Conservation (phyloP, 495 filamentous ascomycete genomes). For the Sabuloglossum arenarium region DNA sequence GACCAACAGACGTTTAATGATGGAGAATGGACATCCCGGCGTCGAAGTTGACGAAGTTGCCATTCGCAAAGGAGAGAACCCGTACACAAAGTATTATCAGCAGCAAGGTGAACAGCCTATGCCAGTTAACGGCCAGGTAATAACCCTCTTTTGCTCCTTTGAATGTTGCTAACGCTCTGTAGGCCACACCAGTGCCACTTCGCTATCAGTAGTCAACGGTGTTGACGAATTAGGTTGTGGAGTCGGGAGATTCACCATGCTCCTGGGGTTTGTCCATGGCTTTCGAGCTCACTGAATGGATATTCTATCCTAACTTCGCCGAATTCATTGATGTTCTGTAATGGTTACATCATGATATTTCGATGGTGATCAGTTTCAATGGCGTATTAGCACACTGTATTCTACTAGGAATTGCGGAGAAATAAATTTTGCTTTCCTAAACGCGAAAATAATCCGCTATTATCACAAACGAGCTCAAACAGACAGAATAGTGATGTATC, state of each 20-base stretch:
- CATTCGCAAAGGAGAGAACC: slow-evolving; percentile 37
- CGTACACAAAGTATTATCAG: slow-evolving; percentile 43
- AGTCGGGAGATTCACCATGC: neutral
- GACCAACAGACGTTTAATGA: slow-evolving; percentile 24
- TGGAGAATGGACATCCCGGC: slow-evolving; percentile 35
- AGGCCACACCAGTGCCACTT: neutral
- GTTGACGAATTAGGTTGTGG: neutral
- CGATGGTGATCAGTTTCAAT: neutral
- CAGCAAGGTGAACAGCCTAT: slow-evolving; percentile 22
- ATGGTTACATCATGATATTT: neutral
- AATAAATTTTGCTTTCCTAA: neutral
- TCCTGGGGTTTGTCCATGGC: neutral
- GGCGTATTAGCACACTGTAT: neutral
- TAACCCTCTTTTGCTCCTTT: neutral
- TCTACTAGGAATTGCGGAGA: neutral
- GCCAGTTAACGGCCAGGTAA: slow-evolving; percentile 3
- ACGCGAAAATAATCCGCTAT: neutral
- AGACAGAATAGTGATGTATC: too few relatives aligned
- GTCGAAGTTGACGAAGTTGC: slow-evolving; percentile 42
- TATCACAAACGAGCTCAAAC: too few relatives aligned
- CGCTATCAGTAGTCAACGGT: neutral
- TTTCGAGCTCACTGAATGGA: neutral
- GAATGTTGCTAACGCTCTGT: neutral
- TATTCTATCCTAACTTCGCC: too few relatives aligned
- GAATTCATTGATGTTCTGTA: neutral